Percentiles rank a stretch among this genome's conserved stretches.
Conservation (phyloP, 192 early-diverging fungal genomes). For the Jimgerdemannia flammicorona region DNA sequence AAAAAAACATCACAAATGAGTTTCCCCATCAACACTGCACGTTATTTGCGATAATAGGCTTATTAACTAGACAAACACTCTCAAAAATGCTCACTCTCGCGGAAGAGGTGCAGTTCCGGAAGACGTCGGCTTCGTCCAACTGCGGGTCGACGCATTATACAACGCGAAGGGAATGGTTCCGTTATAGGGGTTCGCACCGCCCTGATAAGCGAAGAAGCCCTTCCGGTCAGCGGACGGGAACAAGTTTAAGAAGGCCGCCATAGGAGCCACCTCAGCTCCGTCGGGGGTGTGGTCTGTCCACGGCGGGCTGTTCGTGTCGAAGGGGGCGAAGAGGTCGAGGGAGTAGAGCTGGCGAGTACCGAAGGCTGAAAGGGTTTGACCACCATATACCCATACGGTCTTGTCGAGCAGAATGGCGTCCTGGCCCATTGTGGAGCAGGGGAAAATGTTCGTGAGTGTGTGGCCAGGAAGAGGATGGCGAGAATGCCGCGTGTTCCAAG, state of each 20-base stretch:
- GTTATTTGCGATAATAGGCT: too few species aligned
- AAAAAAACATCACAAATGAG: too few species aligned
- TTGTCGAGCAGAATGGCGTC: background rate
- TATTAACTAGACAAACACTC: background rate
- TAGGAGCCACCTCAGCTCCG: background rate
- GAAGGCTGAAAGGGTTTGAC: background rate
- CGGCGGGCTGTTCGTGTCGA: background rate
- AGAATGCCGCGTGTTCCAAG: too few species aligned
- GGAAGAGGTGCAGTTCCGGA: background rate
- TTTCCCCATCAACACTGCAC: too few species aligned
- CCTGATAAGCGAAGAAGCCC: background rate
- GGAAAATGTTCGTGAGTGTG: background rate
- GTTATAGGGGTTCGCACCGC: background rate
- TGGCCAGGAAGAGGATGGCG: too few species aligned
- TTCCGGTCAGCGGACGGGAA: background rate
- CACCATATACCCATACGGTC: background rate
- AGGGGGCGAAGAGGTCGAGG: background rate
- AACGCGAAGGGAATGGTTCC: background rate
- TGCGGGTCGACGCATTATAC: background rate
- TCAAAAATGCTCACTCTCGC: background rate
- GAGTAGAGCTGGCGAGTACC: background rate
- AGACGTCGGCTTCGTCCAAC: background rate
- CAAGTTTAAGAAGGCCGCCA: background rate
- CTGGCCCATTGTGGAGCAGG: background rate
- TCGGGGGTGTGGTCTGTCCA: background rate